Base-by-base conservation (phyloP, 352 stramenopile species). In the Pythium coloratum region DNA sequence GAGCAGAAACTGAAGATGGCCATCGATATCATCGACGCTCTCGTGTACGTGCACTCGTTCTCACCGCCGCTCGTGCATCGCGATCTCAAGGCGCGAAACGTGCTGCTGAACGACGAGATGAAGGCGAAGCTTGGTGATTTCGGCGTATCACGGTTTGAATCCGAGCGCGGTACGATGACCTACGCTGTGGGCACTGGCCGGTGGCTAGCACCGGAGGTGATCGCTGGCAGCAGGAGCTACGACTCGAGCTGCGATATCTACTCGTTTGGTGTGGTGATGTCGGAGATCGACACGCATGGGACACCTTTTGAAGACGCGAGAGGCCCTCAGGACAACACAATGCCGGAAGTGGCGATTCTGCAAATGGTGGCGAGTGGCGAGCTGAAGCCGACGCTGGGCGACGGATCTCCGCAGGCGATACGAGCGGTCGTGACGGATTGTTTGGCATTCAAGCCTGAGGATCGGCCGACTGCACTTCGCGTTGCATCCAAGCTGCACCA, bases 11-110 rank as follows among this genome's bases (percentile, higher is more conserved):
- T 89, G 8, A 75, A 87, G 46, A 59, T 91, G 9, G 80, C 80
- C 8, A 73, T 87, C 1, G 76, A 88, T 57, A 62, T 90, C 6
- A 76, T 78, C 24, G 81, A 92, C 46, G 84, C 81, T 9, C 70
- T 92, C 10, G 77, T 87, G 30, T 92, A 90, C 60, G 72, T 88
- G 24, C 81, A 92, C 64, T 88, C 84, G 59, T 89, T 92, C 63
- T 60, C 44, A 1, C 81, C 75, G 1, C 78, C 81, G 46, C 72
- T 90, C 2, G 72, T 89, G 10, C 84, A 92, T 46, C 81, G 78
- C 30, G 81, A 88, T 28, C 63, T 90, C 26, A 88, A 86, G 34
- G 84, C 81, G 0, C 64, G 73, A 3, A 90, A 92, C 50, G 64
- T 91, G 24, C 62, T 91, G 54, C 64, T 91, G 2, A 71, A 66